Percentiles rank a stretch among this genome's conserved stretches.
Evolutionary conservation across 1,139 yeast species (phyloP).

Genomic region (Hansenula sp.): DNA sequence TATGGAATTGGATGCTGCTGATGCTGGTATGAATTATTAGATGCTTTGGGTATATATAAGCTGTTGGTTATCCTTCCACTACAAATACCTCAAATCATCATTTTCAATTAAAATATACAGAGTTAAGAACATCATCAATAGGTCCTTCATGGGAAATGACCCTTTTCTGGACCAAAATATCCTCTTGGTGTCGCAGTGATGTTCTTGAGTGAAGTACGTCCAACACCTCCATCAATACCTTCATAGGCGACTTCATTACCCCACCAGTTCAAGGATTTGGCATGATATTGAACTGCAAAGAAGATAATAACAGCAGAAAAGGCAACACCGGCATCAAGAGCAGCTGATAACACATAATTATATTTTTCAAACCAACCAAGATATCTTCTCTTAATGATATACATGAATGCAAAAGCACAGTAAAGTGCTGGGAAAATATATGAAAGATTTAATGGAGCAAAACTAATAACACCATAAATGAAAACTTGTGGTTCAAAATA

Average conservation of each 20-base stretch:
- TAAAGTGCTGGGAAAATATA: slow-evolving; percentile 50
- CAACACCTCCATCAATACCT: slow-evolving; percentile 42
- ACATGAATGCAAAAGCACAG: slow-evolving; percentile 47
- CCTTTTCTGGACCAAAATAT: slow-evolving; percentile 41
- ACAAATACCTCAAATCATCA: too few species aligned
- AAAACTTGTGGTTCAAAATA: slow-evolving; percentile 45
- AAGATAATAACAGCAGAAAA: slow-evolving; percentile 50
- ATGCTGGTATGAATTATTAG: too few species aligned
- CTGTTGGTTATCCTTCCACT: too few species aligned
- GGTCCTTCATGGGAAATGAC: slow-evolving; percentile 32
- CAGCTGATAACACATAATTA: slow-evolving; percentile 56
- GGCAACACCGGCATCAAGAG: slow-evolving; percentile 57
- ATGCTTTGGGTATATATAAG: too few species aligned
- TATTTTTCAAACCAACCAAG: slow-evolving; percentile 61
- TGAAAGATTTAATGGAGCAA: slow-evolving; percentile 47
- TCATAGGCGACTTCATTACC: slow-evolving; percentile 48
- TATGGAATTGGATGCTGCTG: too few species aligned
- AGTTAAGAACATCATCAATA: too few species aligned
- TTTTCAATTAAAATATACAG: too few species aligned
- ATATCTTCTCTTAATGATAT: slow-evolving; percentile 43
- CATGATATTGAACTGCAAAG: slow-evolving; percentile 47
- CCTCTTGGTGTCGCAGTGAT: slow-evolving; percentile 33
- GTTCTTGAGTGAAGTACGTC: slow-evolving; percentile 18
- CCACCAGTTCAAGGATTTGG: slow-evolving; percentile 48
- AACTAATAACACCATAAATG: slow-evolving; percentile 39